Percentiles rank a stretch among this genome's conserved stretches.
Conservation (phyloP, 31 red algal species). For the Bonnemaisonia californica region DNA sequence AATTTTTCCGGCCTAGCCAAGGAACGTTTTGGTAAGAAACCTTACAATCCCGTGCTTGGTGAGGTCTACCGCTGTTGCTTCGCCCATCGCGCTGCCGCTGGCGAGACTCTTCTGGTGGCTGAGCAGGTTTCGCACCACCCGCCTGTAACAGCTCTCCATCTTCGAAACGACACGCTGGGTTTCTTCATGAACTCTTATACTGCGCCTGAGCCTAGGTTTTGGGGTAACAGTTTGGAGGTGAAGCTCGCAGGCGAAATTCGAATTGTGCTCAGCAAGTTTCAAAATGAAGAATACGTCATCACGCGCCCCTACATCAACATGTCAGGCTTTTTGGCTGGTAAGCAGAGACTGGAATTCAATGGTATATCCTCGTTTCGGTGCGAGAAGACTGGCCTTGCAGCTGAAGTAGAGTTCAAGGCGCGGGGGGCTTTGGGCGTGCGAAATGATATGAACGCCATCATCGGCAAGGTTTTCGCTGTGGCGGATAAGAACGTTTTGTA, state of each 20-base stretch:
- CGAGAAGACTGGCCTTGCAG: constrained; percentile 63
- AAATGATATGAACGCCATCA: constrained; percentile 71
- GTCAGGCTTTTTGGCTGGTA: constrained; percentile 88
- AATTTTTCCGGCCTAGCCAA: constrained; percentile 88
- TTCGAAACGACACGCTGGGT: constrained; percentile 84
- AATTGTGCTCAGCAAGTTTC: constrained; percentile 48
- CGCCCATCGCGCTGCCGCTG: constrained; percentile 61
- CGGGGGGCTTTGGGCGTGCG: constrained; percentile 52
- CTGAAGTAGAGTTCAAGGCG: constrained; percentile 84
- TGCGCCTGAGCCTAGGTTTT: constrained; percentile 85
- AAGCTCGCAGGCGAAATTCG: constrained; percentile 77
- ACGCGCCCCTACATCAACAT: constrained; percentile 80
- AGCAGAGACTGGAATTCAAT: constrained; percentile 78
- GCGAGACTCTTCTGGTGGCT: constrained; percentile 66
- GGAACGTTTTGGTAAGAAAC: constrained; percentile 90
- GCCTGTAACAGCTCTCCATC: constrained; percentile 84
- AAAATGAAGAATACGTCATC: constrained; percentile 83
- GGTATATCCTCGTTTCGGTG: constrained; percentile 74
- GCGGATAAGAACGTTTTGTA: constrained; percentile 61
- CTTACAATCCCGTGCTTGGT: constrained; percentile 93
- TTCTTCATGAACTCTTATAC: constrained; percentile 76
- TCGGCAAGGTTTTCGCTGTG: constrained; percentile 62
- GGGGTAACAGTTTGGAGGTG: constrained; percentile 93
- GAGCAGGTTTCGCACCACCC: constrained; percentile 98
- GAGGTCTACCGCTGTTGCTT: constrained; percentile 90